phyloP scores from a whole-genome alignment of 2,329 filamentous ascomycete species.

The Hypoxylon sp. region DNA sequence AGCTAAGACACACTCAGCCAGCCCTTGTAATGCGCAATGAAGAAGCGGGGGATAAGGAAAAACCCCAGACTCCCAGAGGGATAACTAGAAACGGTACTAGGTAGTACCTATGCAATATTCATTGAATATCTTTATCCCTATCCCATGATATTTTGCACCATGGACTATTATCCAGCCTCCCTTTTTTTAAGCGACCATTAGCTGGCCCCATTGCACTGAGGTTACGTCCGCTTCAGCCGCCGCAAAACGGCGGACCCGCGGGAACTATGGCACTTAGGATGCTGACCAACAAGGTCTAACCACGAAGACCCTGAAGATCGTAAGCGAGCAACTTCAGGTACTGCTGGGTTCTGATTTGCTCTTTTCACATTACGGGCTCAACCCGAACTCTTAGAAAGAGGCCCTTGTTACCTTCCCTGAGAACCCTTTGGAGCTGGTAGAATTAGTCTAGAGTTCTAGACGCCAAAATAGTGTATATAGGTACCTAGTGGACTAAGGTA shows the following conservation, averaged over 20 bases:
- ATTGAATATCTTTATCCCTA: conserved; percentile 19
- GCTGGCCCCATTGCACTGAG: conserved; percentile 2
- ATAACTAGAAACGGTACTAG: neutral
- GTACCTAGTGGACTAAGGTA: neutral
- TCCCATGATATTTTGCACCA: neutral
- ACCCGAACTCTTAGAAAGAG: conserved; percentile 9
- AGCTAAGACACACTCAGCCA: conserved; percentile 27
- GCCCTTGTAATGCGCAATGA: conserved; percentile 31
- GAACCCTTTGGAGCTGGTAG: conserved; percentile 16
- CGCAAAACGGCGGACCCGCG: conserved; percentile 23
- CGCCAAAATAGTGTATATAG: neutral
- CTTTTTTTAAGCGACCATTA: neutral
- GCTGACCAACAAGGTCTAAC: conserved; percentile 13
- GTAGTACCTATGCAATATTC: neutral
- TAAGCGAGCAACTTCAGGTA: conserved; percentile 16
- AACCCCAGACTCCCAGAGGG: conserved; percentile 24
- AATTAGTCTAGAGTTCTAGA: neutral
- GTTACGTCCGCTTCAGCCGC: conserved; percentile 26
- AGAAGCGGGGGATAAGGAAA: conserved; percentile 21
- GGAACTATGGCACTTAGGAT: conserved; percentile 19
- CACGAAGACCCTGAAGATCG: conserved; percentile 29
- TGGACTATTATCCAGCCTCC: conserved; percentile 24
- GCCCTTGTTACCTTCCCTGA: conserved; percentile 6
- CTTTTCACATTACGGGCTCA: conserved; percentile 7
- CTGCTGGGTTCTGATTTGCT: neutral